These are phyloP conservation scores for Yamadazyma taylorii DNA, from an alignment of 1,139 yeast genomes.

Conservation along the genomic window DNA sequence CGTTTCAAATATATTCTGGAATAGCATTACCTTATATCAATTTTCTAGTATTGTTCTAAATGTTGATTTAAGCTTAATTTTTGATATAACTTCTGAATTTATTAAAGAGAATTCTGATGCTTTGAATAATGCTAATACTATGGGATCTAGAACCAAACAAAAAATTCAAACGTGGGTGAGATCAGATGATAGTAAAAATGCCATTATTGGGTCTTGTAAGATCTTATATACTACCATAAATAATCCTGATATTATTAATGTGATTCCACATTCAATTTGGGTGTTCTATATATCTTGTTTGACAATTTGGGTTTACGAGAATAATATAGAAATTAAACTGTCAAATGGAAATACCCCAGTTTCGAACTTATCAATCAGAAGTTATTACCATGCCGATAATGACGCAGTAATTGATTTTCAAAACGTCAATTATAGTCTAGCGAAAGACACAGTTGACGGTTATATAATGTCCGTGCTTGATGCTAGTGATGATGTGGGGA, in stretches of 20 bases:
- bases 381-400: background rate
- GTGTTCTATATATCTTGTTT: conserved; percentile 18
- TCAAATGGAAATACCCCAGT: background rate
- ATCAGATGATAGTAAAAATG: conserved; percentile 19
- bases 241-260: conserved; percentile 17
- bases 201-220: conserved; percentile 22
- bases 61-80: conserved; percentile 5
- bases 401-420: conserved; percentile 4
- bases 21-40: conserved; percentile 20
- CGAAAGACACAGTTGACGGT: conserved; percentile 3
- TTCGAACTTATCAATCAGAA: background rate
- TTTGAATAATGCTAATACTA: background rate
- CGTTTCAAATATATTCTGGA: conserved; percentile 22
- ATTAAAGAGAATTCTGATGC: conserved; percentile 7
- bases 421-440: conserved; percentile 4
- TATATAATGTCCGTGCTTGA: conserved; percentile 3
- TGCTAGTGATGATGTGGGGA: background rate
- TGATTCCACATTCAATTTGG: conserved; percentile 21
- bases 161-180: conserved; percentile 19
- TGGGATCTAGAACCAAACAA: conserved; percentile 4
- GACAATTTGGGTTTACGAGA: conserved; percentile 21
- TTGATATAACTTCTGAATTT: conserved; percentile 2
- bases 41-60: conserved; percentile 15
- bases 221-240: conserved; percentile 15
- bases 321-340: conserved; percentile 3